Evolutionary conservation across 805 yeast species (phyloP).

Genomic region (Suhomyces sp.): DNA sequence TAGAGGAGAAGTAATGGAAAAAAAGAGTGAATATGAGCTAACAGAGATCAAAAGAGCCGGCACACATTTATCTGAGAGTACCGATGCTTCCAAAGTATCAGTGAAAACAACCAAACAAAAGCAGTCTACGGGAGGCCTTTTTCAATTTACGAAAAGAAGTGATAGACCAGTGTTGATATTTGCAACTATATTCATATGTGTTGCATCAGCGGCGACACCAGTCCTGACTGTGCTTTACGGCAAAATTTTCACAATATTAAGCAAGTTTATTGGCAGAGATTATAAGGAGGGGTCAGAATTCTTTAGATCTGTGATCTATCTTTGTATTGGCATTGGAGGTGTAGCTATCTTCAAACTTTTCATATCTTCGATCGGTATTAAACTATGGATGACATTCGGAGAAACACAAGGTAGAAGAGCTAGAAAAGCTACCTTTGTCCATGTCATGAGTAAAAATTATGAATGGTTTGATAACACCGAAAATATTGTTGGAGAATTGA

Average conservation of each 20-base stretch:
- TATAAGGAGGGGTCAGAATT: constrained; percentile 29
- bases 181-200: constrained; percentile 39
- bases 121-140: constrained; percentile 6
- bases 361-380: constrained; percentile 52
- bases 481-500: constrained; percentile 59
- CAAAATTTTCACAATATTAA: constrained; percentile 47
- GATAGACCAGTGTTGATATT: constrained; percentile 20
- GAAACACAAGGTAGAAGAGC: constrained; percentile 65
- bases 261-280: constrained; percentile 28
- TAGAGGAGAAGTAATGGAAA: too few relatives aligned
- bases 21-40: too few relatives aligned
- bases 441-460: constrained; percentile 46
- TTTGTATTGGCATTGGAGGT: constrained; percentile 33
- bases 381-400: constrained; percentile 68
- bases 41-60: too few relatives aligned
- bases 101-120: too few relatives aligned
- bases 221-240: constrained; percentile 67
- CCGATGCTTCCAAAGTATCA: too few relatives aligned
- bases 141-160: constrained; percentile 20
- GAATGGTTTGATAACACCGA: constrained; percentile 64
- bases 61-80: too few relatives aligned
- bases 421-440: constrained; percentile 44
- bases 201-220: constrained; percentile 60
- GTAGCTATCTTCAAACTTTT: constrained; percentile 33
- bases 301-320: constrained; percentile 21